Evolutionary conservation across 2,329 filamentous ascomycete genomes (phyloP).

Genomic region (Penicillium brasilianum): DNA sequence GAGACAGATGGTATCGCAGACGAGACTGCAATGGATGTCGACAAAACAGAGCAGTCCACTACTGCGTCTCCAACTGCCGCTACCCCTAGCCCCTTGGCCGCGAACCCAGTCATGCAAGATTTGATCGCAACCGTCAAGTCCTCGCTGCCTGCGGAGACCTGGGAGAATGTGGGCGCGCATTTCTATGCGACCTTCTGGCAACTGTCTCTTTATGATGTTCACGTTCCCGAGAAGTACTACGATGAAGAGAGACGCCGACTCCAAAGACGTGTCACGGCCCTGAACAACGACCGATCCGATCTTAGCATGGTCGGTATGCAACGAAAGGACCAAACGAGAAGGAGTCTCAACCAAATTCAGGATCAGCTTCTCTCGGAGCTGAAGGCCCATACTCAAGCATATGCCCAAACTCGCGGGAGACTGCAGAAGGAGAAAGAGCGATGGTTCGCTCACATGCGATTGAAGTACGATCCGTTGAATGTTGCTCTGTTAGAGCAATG

Average conservation of each 20-base stretch:
- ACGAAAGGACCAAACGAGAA: slow-evolving; percentile 70
- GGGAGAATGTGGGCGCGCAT: slow-evolving; percentile 73
- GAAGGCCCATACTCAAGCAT: slow-evolving; percentile 69
- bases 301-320: slow-evolving; percentile 68
- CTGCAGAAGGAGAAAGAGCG: slow-evolving; percentile 75
- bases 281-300: slow-evolving; percentile 75
- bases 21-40: slow-evolving; percentile 42
- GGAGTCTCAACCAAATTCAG: slow-evolving; percentile 70
- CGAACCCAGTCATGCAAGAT: slow-evolving; percentile 73
- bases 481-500: slow-evolving; percentile 86
- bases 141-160: slow-evolving; percentile 66
- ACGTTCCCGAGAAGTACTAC: slow-evolving; percentile 77
- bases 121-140: slow-evolving; percentile 72
- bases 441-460: slow-evolving; percentile 74
- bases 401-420: slow-evolving; percentile 69
- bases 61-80: slow-evolving; percentile 19
- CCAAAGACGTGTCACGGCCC: slow-evolving; percentile 67
- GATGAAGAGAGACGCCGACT: slow-evolving; percentile 73
- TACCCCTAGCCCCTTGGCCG: slow-evolving; percentile 53
- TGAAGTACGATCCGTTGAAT: slow-evolving; percentile 70
- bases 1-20: slow-evolving; percentile 26
- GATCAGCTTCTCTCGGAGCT: slow-evolving; percentile 75
- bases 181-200: slow-evolving; percentile 96
- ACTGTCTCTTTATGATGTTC: slow-evolving; percentile 79
- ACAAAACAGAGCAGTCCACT: slow-evolving; percentile 33